Base-by-base conservation (phyloP, 345 rosid genomes). In the Theobroma cacao region DNA sequence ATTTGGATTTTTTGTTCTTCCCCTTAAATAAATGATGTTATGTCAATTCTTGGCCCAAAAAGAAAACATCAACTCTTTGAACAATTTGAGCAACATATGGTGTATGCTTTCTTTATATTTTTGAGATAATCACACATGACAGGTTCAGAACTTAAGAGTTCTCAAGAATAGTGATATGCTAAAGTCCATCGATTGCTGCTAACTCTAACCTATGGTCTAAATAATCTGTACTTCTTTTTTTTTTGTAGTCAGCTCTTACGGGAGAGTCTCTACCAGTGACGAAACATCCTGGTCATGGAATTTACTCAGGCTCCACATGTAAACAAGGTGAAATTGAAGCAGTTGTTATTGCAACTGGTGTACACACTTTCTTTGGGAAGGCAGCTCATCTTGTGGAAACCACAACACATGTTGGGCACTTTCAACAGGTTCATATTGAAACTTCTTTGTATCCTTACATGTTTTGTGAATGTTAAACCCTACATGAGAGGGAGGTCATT, bases 311-410 rank as follows among this genome's bases (percentile, higher is more conserved):
- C 58, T 95, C 98, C 78, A 94, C 95, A 30, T 94, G 97, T 58
- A 94, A 94, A 80, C 95, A 90, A 91, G 98, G 98, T 52, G 98
- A 95, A 74, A 90, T 95, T 28, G 98, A 95, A 84, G 98, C 97
- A 20, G 90, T 95, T 65, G 93, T 93, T 45, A 93, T 91, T 17
- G 98, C 97, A 1, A 94, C 98, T 17, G 98, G 98, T 75, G 97
- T 94, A 2, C 94, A 85, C 65, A 94, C 97, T 75, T 94, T 94
- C 94, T 94, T 94, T 17, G 97, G 98, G 52, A 94, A 90, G 82
- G 98, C 97, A 2, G 98, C 97, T 84, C 96, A 94, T 87, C 97
- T 94, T 79, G 97, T 94, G n/a, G 98, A 94, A 69, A 81, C 68
- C 74, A 94, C 98, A 31, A 90, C 87, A 5, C 95, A 94, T 74